Base-by-base conservation (phyloP, 2,329 filamentous ascomycete genomes). In the Colletotrichum gloeosporioides region DNA sequence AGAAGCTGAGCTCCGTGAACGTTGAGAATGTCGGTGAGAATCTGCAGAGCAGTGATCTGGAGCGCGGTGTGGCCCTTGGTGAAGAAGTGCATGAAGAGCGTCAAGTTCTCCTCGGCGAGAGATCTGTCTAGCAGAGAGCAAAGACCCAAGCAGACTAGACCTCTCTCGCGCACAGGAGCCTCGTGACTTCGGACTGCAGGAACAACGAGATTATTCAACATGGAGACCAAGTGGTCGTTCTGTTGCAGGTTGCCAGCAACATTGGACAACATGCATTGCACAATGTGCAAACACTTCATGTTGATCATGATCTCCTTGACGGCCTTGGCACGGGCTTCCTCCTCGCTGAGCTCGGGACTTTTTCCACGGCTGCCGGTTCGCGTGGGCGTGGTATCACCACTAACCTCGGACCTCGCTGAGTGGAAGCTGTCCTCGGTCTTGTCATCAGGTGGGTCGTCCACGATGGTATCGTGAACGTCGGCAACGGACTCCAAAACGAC, bases 241-340 rank as follows among this genome's bases (percentile, higher is more conserved):
- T 96, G 92, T 85, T 98, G 96, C 49, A 99, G 88, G 81, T 95
- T 95, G 77, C 95, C 95, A 69, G 95, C 91, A 12, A 99, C 95
- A 82, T 99, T 98, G 82, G 98, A 93, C 68, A 99, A 90, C 95
- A 99, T 98, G 88, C 96, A 99, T 84, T 98, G 95, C 31, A 98
- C 96, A 79, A 99, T 98, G 82, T 98, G 95, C 77, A 99, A 90
- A 84, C 97, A 99, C 86, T 99, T 99, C 92, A 98, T 96, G 88
- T 99, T 99, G 84, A 99, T 94, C 88, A 98, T 93, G 82, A 98
- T 97, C 85, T 98, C 96, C 79, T 92, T 93, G 79, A 98, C 92
- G 2, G 95, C 95, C 86, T 96, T 98, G 63, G 91, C 90, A 79
- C 92, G 89, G 12, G 92, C 91, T 78, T 93, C 92, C 79, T 95